Percentiles rank a stretch among this genome's conserved stretches.
Conservation (phyloP, 2,329 filamentous ascomycete species). For the Aspergillus tanneri region DNA sequence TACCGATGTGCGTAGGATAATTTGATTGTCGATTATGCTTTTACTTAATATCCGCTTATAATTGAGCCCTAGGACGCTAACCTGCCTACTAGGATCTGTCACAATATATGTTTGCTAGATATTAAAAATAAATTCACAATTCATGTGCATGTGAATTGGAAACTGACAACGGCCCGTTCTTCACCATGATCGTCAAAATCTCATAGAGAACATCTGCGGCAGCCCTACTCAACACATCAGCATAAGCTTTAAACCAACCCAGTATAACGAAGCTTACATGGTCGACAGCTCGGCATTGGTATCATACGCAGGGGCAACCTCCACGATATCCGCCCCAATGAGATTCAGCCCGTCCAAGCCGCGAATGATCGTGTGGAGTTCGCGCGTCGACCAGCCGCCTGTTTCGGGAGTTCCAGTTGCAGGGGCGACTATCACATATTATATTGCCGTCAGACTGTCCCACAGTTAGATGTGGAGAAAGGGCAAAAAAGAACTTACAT, state of each 20-base stretch:
- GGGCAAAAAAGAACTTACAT: conserved; percentile 50
- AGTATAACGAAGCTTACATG: too few relatives aligned
- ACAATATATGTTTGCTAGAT: too few relatives aligned
- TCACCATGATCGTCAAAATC: conserved; percentile 79
- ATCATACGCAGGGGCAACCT: conserved; percentile 50
- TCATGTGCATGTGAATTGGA: too few relatives aligned
- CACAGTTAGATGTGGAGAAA: too few relatives aligned
- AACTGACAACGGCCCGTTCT: conserved; percentile 70
- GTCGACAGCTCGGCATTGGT: conserved; percentile 44
- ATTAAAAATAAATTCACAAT: too few relatives aligned
- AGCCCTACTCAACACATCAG: conserved; percentile 34
- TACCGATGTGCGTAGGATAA: too few relatives aligned
- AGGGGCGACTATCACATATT: conserved; percentile 35
- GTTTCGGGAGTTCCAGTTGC: conserved; percentile 30
- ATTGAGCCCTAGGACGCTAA: too few relatives aligned
- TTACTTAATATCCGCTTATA: too few relatives aligned
- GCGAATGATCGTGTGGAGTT: conserved; percentile 20
- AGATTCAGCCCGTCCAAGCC: conserved; percentile 22
- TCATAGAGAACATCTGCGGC: conserved; percentile 67
- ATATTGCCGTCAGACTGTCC: conserved; percentile 14
- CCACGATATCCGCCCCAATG: conserved; percentile 28
- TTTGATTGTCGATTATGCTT: too few relatives aligned
- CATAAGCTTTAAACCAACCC: too few relatives aligned
- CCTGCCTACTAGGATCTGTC: too few relatives aligned
- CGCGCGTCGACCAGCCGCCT: conserved; percentile 24